phyloP scores from a whole-genome alignment of 257 asterid genomes.

The Solanum ahanhuiri region DNA sequence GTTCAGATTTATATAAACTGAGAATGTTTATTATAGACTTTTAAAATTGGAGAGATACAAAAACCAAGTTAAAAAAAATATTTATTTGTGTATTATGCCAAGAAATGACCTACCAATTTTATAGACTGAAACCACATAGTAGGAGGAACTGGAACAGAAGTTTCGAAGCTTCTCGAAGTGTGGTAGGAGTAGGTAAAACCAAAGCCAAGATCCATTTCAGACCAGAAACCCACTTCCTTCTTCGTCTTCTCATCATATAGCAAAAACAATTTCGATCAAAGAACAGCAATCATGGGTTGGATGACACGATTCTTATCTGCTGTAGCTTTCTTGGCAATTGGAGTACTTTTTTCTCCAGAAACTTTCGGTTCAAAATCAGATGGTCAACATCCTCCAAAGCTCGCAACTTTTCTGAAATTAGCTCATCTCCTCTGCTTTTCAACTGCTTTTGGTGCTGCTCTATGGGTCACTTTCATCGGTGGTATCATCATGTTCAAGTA shows the following conservation, averaged over 20 bases:
- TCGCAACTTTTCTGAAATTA: conserved; percentile 46
- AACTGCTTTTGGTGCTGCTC: conserved; percentile 93
- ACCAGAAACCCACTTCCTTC: neutral
- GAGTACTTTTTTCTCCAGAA: conserved; percentile 82
- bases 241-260: neutral
- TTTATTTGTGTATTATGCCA: too few species aligned
- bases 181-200: neutral
- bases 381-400: conserved; percentile 37
- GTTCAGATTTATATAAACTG: too few species aligned
- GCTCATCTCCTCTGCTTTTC: conserved; percentile 89
- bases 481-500: conserved; percentile 99
- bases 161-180: neutral
- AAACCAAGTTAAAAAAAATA: too few species aligned
- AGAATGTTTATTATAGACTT: too few species aligned
- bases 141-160: neutral
- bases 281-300: conserved; percentile 56
- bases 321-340: conserved; percentile 71
- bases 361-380: conserved; percentile 69
- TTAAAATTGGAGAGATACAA: too few species aligned
- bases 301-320: conserved; percentile 60
- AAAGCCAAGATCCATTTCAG: neutral
- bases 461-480: conserved; percentile 98
- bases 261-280: neutral
- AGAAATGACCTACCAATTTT: neutral
- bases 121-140: neutral